Evolutionary conservation across 2,329 filamentous ascomycete species (phyloP).

Genomic region (Ceratocystis smalleyi): DNA sequence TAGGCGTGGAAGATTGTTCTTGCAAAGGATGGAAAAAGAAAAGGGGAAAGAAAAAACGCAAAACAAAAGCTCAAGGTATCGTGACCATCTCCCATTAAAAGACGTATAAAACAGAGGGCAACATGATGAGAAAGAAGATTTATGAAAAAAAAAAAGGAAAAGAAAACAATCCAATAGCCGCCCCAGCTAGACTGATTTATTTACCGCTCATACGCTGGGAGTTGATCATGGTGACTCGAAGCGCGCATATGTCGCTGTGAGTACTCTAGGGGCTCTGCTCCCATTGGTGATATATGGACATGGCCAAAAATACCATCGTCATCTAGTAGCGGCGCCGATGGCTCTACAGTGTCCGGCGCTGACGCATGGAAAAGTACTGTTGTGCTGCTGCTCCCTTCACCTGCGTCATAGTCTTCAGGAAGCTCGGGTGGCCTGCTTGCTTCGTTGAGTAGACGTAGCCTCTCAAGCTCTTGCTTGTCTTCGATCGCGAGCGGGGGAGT

Average conservation of each 20-base stretch:
- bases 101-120: background rate
- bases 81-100: background rate
- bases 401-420: conserved; percentile 35
- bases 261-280: background rate
- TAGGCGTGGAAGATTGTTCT: background rate
- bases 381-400: conserved; percentile 19
- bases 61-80: background rate
- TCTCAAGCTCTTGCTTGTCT: conserved; percentile 68
- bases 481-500: conserved; percentile 28
- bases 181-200: background rate
- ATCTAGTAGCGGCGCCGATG: conserved; percentile 23
- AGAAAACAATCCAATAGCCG: background rate
- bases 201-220: conserved; percentile 28
- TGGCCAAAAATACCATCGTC: conserved; percentile 19
- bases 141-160: background rate
- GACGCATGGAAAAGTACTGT: conserved; percentile 10
- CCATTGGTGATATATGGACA: too few species aligned
- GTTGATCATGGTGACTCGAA: conserved; percentile 23
- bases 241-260: background rate
- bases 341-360: background rate
- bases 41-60: background rate
- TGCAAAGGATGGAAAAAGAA: background rate
- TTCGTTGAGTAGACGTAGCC: conserved; percentile 45
- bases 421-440: conserved; percentile 48
- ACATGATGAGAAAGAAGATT: background rate